Percentiles rank a stretch among this genome's conserved stretches.
Conservation (phyloP, 2,329 filamentous ascomycete genomes). For the Tolypocladium endophyticum region DNA sequence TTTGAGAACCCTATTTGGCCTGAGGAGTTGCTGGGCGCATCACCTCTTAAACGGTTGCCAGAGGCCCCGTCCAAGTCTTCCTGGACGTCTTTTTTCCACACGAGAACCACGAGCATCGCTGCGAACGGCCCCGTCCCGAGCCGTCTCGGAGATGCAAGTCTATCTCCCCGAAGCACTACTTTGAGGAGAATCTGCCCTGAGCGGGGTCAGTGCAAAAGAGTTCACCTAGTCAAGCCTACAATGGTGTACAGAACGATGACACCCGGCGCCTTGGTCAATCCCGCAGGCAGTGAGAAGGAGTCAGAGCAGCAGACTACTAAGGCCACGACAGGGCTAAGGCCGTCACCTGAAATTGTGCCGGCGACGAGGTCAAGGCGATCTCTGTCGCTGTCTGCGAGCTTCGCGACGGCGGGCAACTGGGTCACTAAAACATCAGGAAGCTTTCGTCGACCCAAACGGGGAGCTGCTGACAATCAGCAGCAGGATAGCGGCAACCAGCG, state of each 20-base stretch:
- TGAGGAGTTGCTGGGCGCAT: slow-evolving; percentile 16
- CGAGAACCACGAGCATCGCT: slow-evolving; percentile 17
- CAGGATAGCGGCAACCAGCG: slow-evolving; percentile 34
- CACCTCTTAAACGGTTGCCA: slow-evolving; percentile 11
- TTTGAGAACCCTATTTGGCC: slow-evolving; percentile 23
- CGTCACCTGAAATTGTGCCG: slow-evolving; percentile 24
- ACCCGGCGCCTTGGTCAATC: slow-evolving; percentile 10
- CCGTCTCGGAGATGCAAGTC: slow-evolving; percentile 16
- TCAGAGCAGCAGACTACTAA: slow-evolving; percentile 4
- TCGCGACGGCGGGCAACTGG: slow-evolving; percentile 46
- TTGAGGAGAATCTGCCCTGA: slow-evolving; percentile 17
- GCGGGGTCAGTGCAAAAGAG: slow-evolving; percentile 11
- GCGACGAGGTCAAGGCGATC: slow-evolving; percentile 39
- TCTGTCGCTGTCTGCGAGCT: slow-evolving; percentile 49
- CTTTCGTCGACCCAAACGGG: slow-evolving; percentile 43
- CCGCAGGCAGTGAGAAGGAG: slow-evolving; percentile 14
- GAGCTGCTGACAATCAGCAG: slow-evolving; percentile 20
- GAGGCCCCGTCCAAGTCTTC: slow-evolving; percentile 7
- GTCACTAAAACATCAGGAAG: slow-evolving; percentile 43
- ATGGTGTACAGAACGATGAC: slow-evolving; percentile 20
- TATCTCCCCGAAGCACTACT: slow-evolving; percentile 10
- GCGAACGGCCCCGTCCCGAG: slow-evolving; percentile 9
- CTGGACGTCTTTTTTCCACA: slow-evolving; percentile 51
- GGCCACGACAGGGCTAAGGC: slow-evolving; percentile 4
- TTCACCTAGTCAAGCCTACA: slow-evolving; percentile 25